phyloP scores from a whole-genome alignment of 2,329 filamentous ascomycete genomes.

The Alternaria ventricosa region DNA sequence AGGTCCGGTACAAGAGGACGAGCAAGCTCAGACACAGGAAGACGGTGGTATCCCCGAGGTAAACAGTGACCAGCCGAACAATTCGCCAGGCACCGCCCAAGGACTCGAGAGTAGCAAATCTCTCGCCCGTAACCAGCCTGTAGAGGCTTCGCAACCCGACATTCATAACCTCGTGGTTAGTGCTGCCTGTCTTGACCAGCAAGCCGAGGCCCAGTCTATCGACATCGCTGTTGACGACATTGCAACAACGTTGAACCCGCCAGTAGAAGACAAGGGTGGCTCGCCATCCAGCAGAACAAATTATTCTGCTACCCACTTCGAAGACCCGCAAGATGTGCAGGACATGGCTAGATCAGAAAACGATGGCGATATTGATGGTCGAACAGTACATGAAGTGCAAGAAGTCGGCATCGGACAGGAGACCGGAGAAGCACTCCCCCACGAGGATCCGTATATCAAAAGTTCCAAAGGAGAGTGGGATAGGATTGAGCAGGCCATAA shows the following conservation, averaged over 20 bases:
- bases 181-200: not conserved
- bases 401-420: not conserved
- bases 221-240: not conserved
- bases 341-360: not conserved
- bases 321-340: not conserved
- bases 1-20: not conserved
- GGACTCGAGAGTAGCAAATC: not conserved
- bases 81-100: not conserved
- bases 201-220: not conserved
- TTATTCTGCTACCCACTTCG: not conserved
- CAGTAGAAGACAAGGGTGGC: not conserved
- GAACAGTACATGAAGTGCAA: not conserved
- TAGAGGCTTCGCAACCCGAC: not conserved
- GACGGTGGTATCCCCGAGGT: not conserved
- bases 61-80: not conserved
- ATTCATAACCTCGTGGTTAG: fast-evolving
- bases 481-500: not conserved
- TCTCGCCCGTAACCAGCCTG: not conserved
- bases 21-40: not conserved
- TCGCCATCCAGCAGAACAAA: not conserved
- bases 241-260: not conserved
- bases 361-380: not conserved
- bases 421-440: not conserved
- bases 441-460: not conserved
- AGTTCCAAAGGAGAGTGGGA: not conserved